Evolutionary conservation across 768 basidiomycete genomes (phyloP), one percentile per base, ranked within the genome.

Genomic region (Russula lepida): DNA sequence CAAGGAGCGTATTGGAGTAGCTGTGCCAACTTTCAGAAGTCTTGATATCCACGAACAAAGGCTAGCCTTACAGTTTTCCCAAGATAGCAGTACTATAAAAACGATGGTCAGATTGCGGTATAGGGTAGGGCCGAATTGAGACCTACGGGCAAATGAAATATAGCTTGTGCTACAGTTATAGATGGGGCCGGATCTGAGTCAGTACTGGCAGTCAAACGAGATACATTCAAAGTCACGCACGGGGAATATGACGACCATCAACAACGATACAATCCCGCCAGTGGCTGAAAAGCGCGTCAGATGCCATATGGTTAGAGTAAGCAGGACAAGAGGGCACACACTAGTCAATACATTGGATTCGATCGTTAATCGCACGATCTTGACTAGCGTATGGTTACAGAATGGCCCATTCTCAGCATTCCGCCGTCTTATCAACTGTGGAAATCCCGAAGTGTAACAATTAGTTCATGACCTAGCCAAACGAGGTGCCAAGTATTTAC

Each of bases 121-220:
- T 21, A 3, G 11, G 28, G 21, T 2, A 12, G 4, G 11, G 28
- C 11, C 7, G 17, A 52, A 13, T 35, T 17, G 39, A 28, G 17
- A 44, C 54, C 1, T 53, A 62, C 60, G 60, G 60, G 50, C 50
- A 62, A 3, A 28, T 39, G 50, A 25, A 57, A 44, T 56, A 62
- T 41, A 30, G 23, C 35, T 62, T 37, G 43, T 58, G 3, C 60
- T 61, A 28, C 7, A 2, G 15, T 19, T 23, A 12, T 25, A 6
- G 6, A 56, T 25, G 12, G 6, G 12, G 11, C 0, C 15, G 30
- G 30, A 30, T 50, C n/a, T 9, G 19, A 41, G 41, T 41, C 17
- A 55, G 47, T 39, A 13, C n/a, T n/a, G n/a, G 7, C 33, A 15
- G 17, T n/a, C n/a, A n/a, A 19, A 37, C 2, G 28, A 13, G 5